phyloP scores from a whole-genome alignment of 192 early-diverging fungal genomes.

The Podila epigama region DNA sequence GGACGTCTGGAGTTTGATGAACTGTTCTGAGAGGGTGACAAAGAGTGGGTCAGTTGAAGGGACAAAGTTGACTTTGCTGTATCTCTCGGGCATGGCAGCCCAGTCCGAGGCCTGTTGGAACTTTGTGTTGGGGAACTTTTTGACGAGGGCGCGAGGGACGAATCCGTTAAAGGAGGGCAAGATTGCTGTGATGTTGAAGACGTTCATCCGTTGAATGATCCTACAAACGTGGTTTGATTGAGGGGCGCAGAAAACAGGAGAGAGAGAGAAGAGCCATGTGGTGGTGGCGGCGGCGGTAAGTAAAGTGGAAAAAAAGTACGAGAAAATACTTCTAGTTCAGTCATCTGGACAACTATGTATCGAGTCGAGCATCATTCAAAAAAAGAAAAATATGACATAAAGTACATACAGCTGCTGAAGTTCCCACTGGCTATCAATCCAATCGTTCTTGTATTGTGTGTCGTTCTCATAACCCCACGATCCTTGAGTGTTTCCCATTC shows the following conservation, averaged over 20 bases:
- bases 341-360: too few relatives aligned
- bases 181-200: slow-evolving; percentile 35
- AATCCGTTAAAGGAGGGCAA: slow-evolving; percentile 46
- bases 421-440: slow-evolving; percentile 48
- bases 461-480: slow-evolving; percentile 20
- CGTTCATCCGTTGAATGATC: slow-evolving; percentile 35
- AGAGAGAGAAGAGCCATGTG: too few relatives aligned
- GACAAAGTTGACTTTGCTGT: slow-evolving; percentile 17
- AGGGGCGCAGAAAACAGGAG: neutral
- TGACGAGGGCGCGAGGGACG: slow-evolving; percentile 9
- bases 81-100: neutral
- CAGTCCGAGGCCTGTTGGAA: slow-evolving; percentile 26
- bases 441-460: slow-evolving; percentile 29
- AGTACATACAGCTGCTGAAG: slow-evolving; percentile 22
- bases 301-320: too few relatives aligned
- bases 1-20: slow-evolving; percentile 19
- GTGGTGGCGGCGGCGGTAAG: too few relatives aligned
- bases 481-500: slow-evolving; percentile 44
- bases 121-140: slow-evolving; percentile 10
- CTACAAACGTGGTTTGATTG: neutral
- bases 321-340: too few relatives aligned
- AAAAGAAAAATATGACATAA: neutral
- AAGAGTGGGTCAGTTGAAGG: slow-evolving; percentile 29
- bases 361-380: too few relatives aligned
- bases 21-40: slow-evolving; percentile 14